Base-by-base conservation (phyloP, 129 eudicot species). In the Oenanthe sinensis region DNA sequence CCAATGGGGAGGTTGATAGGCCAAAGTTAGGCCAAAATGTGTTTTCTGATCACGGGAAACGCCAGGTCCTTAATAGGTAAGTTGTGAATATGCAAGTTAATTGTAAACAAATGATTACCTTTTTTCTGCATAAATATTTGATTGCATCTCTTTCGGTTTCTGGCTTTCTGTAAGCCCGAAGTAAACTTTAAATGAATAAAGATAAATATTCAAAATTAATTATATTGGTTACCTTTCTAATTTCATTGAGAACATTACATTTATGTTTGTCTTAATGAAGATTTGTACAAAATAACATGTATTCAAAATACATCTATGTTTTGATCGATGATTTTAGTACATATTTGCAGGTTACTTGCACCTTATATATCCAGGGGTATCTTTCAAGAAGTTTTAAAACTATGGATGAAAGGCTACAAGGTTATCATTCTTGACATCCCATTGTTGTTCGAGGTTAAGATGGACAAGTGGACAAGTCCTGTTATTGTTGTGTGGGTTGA, bases 391-490 rank as follows among this genome's bases (percentile, higher is more conserved):
- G 88, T 96, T 39, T n/a, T 92, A 58, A 96, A 90, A 85, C 83
- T 92, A 48, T 96, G 99, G 99, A 47, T 92, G 77, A 92, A 96
- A 83, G 97, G 97, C 44, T 81, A 50, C 77, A 89, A 84, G 72
- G 83, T 86, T 45, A 89, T 96, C 24, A 76, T 92, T 69, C 97
- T 92, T 78, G 99, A 96, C 77, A 82, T 96, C 67, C 97, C 99
- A 37, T 86, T 92, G 69, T 83, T 92, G 74, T 95, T 89, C 26
- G 97, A 96, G 91, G 90, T 94, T 75, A 90, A 96, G 76, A 86
- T 92, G 85, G 94, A 92, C 80, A 85, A 75, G 75, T 92, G 99
- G 97, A 90, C 99, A 39, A 90, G 89, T 52, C 99, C 97, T 24
- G 82, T 85, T 44, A 83, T 96, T 75, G 97, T 96, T 84, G 97